These are phyloP conservation scores for Colletotrichum sp. DNA, from an alignment of 2,329 filamentous ascomycete genomes.

Conservation along the genomic window DNA sequence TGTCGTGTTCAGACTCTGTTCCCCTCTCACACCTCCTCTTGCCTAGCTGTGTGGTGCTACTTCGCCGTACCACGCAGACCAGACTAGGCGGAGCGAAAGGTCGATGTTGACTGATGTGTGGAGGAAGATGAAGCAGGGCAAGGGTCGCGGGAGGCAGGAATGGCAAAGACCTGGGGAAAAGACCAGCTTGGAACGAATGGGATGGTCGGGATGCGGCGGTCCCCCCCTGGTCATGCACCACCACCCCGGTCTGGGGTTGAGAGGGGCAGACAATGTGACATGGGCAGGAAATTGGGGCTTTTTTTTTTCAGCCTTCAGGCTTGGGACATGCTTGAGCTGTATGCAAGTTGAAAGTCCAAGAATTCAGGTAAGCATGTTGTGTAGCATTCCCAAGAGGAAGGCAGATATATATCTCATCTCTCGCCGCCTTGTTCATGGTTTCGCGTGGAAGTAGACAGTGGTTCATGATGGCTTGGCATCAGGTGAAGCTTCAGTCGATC, in stretches of 20 bases:
- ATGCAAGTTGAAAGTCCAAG: background rate
- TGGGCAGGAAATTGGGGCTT: conserved; percentile 16
- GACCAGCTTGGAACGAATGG: conserved; percentile 3
- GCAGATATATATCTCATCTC: background rate
- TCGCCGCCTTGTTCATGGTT: background rate
- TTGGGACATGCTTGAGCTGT: background rate
- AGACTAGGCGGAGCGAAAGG: background rate
- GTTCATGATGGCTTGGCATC: background rate
- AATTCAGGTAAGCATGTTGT: background rate
- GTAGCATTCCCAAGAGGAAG: background rate
- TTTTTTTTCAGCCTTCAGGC: conserved; percentile 16
- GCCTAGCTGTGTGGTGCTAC: background rate
- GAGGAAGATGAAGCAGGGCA: background rate
- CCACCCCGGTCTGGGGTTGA: conserved; percentile 14
- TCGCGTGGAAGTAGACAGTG: background rate
- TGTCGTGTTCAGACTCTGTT: conserved; percentile 2
- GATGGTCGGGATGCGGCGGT: conserved; percentile 10
- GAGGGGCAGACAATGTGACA: conserved; percentile 8
- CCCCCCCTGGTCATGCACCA: conserved; percentile 13
- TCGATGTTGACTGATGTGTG: conserved; percentile 7
- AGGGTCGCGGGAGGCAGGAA: conserved; percentile 6
- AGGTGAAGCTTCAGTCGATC: background rate
- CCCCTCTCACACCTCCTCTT: background rate
- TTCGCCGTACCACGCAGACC: background rate
- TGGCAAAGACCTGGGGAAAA: conserved; percentile 20